These are phyloP conservation scores for Hebeloma cylindrosporum DNA, from an alignment of 768 basidiomycete genomes.

Conservation along the genomic window DNA sequence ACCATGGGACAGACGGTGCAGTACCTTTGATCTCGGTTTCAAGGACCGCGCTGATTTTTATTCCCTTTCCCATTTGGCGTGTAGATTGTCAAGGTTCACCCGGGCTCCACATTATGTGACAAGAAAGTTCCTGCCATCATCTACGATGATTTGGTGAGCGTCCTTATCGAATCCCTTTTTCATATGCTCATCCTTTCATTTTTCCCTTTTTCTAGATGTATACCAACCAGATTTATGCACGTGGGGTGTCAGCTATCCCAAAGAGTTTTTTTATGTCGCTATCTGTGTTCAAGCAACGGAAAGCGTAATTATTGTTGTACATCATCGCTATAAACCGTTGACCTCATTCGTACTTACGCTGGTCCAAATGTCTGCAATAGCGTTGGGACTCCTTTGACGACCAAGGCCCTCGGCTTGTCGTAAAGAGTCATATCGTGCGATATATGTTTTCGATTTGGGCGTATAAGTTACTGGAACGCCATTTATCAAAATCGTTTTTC, in stretches of 20 bases:
- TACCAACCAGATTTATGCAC: conserved; percentile 84
- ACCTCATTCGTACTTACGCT: no score
- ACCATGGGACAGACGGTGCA: conserved; percentile 68
- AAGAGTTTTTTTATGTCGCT: conserved; percentile 43
- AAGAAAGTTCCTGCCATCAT: conserved; percentile 86
- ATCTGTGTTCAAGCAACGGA: conserved; percentile 22
- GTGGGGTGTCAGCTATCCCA: conserved; percentile 84
- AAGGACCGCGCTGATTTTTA: not conserved
- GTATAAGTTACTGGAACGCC: no score
- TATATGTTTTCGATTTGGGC: no score
- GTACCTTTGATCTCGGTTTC: conserved; percentile 7
- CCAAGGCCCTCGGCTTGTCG: no score
- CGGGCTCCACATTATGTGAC: conserved; percentile 76
- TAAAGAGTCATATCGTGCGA: no score
- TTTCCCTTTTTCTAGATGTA: conserved; percentile 71
- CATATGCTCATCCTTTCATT: no score
- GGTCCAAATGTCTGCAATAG: no score
- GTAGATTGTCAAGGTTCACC: conserved; percentile 86
- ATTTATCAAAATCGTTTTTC: no score
- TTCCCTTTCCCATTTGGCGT: not conserved
- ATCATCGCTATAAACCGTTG: no score
- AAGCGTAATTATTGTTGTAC: conserved; percentile 14
- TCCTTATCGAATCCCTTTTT: not conserved
- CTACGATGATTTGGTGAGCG: conserved; percentile 87
- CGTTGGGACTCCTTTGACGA: no score